phyloP scores from a whole-genome alignment of 108 stramenopile genomes.

The Fragilariopsis cylindrus region DNA sequence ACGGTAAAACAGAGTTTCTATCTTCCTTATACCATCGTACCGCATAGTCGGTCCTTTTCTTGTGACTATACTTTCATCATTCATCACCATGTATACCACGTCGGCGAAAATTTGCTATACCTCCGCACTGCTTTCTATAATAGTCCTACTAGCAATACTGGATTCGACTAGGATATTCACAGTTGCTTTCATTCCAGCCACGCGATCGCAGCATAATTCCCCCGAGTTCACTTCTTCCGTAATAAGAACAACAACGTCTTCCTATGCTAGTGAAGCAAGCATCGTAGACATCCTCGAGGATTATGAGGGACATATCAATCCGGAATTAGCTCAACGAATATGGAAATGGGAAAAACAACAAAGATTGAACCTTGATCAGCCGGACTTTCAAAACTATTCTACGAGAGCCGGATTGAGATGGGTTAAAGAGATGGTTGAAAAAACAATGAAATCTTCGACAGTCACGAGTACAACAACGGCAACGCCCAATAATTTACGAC shows the following conservation, averaged over 20 bases:
- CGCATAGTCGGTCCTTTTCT: too few species aligned
- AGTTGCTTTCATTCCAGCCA: not conserved
- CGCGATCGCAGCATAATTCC: not conserved
- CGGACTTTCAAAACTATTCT: conserved; percentile 41
- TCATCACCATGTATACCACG: not conserved
- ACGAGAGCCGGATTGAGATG: conserved; percentile 62
- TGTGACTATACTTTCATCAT: too few species aligned
- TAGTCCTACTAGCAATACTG: not conserved
- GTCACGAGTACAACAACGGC: conserved; percentile 5
- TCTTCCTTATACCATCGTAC: too few species aligned
- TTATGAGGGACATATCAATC: conserved; percentile 58
- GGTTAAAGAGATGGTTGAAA: conserved; percentile 46
- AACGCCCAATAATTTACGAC: not conserved
- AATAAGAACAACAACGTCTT: not conserved
- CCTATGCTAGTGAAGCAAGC: not conserved
- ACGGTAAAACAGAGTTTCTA: too few species aligned
- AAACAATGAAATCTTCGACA: conserved; percentile 2
- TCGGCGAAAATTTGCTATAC: conserved; percentile 1
- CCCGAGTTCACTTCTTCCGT: not conserved
- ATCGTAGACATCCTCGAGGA: conserved; percentile 54
- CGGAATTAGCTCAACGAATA: conserved; percentile 56
- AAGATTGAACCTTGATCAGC: conserved; percentile 36
- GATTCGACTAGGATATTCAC: not conserved
- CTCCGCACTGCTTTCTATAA: not conserved
- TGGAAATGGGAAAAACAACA: conserved; percentile 64